Evolutionary conservation across 331 rosid species (phyloP).

Genomic region (Stylosanthes scabra): DNA sequence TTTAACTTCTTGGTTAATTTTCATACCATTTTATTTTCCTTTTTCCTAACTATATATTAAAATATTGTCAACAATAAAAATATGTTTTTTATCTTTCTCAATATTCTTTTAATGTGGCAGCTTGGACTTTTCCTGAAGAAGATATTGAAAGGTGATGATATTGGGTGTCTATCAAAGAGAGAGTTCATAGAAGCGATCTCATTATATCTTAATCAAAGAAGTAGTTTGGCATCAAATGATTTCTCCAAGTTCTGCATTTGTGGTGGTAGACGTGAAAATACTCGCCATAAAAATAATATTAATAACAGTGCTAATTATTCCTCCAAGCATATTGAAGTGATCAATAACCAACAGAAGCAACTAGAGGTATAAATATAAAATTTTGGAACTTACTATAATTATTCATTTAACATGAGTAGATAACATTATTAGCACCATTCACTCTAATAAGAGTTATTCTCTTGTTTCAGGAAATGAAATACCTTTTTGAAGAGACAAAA

Average conservation of each 20-base stretch:
- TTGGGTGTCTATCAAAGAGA: slow-evolving; percentile 68
- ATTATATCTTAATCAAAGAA: slow-evolving; percentile 74
- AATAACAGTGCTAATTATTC: slow-evolving; percentile 37
- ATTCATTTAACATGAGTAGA: slow-evolving; percentile 20
- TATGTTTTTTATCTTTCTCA: too few species aligned
- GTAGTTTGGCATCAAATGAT: slow-evolving; percentile 71
- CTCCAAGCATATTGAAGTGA: slow-evolving; percentile 51
- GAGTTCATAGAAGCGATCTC: slow-evolving; percentile 82
- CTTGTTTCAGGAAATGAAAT: slow-evolving; percentile 67
- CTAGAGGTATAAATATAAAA: slow-evolving; percentile 63
- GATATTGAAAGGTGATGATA: slow-evolving; percentile 72
- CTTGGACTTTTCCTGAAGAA: slow-evolving; percentile 91
- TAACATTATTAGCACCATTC: slow-evolving; percentile 17
- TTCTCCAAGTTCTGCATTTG: slow-evolving; percentile 84
- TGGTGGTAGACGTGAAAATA: slow-evolving; percentile 69
- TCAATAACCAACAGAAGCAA: slow-evolving; percentile 71
- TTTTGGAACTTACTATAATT: not conserved
- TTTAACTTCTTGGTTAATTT: not conserved
- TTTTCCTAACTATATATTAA: too few species aligned
- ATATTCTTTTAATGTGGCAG: slow-evolving; percentile 38
- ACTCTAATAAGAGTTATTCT: not conserved
- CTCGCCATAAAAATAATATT: slow-evolving; percentile 38
- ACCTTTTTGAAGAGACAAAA: slow-evolving; percentile 73
- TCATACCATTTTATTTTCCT: too few species aligned
- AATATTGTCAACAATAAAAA: too few species aligned